These are phyloP conservation scores for Colletotrichum sp. DNA, from an alignment of 2,329 filamentous ascomycete genomes.

Conservation along the genomic window DNA sequence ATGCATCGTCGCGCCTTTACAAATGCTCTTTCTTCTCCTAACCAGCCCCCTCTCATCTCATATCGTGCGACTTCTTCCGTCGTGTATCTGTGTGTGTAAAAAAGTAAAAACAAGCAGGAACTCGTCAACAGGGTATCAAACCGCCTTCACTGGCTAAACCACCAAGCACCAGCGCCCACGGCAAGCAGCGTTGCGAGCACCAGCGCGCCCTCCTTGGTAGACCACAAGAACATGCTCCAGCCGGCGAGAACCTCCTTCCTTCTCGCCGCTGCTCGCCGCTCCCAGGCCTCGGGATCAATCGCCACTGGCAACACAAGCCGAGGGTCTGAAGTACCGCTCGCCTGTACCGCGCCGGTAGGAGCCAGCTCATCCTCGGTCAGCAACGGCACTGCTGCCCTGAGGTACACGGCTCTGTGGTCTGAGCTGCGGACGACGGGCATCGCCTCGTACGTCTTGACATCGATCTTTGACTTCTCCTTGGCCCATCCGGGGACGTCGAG, in stretches of 20 bases:
- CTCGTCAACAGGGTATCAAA: neutral
- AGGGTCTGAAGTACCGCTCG: constrained; percentile 38
- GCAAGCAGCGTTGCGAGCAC: constrained; percentile 48
- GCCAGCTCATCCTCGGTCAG: constrained; percentile 44
- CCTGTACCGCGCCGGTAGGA: constrained; percentile 31
- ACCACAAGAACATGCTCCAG: constrained; percentile 60
- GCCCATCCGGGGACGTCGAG: constrained; percentile 65
- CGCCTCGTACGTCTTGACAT: constrained; percentile 72
- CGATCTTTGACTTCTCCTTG: constrained; percentile 40
- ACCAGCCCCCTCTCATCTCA: neutral
- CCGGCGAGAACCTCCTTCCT: constrained; percentile 54
- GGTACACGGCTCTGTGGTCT: constrained; percentile 85
- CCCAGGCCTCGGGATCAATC: constrained; percentile 61
- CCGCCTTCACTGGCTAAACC: constrained; percentile 30
- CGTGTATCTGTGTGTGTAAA: neutral
- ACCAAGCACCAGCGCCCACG: constrained; percentile 51
- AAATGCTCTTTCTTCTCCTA: neutral
- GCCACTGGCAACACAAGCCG: constrained; percentile 53
- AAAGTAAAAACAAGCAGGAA: neutral
- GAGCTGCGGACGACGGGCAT: constrained; percentile 82
- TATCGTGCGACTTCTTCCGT: neutral
- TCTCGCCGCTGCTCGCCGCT: constrained; percentile 51
- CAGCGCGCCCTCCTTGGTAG: constrained; percentile 55
- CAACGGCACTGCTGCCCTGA: constrained; percentile 72
- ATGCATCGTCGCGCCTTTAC: neutral